phyloP scores from a whole-genome alignment of 305 asterid genomes.

The Fraxinus dipetala region DNA sequence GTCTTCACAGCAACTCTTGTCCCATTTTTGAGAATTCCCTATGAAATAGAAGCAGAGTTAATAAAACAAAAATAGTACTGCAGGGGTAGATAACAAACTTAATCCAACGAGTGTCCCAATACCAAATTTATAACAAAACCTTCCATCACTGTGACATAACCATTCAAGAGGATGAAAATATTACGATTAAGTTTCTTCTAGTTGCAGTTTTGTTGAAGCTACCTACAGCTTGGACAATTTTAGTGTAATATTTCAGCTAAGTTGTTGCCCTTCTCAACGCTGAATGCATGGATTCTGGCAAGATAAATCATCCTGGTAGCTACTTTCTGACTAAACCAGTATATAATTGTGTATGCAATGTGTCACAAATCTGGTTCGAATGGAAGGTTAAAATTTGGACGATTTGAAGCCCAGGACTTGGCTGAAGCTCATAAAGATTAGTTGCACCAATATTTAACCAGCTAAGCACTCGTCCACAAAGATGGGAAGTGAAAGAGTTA shows the following conservation, averaged over 20 bases:
- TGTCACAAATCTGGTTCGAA: not conserved
- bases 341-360: not conserved
- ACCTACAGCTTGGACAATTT: constrained; percentile 12
- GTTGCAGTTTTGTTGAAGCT: constrained; percentile 10
- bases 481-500: not conserved
- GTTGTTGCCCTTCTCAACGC: not conserved
- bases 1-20: constrained; percentile 68
- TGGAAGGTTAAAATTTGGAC: constrained; percentile 2
- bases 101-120: not conserved
- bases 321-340: constrained; percentile 17
- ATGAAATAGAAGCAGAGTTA: constrained; percentile 34
- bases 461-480: not conserved
- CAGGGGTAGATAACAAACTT: constrained; percentile 13
- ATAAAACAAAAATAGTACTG: constrained; percentile 13
- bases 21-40: constrained; percentile 73
- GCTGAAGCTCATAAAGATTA: constrained; percentile 6
- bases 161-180: constrained; percentile 7
- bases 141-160: not conserved
- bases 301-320: constrained; percentile 7
- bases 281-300: constrained; percentile 10
- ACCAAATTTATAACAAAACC: constrained; percentile 10
- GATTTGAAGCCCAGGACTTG: constrained; percentile 10
- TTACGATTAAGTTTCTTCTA: constrained; percentile 11
- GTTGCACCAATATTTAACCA: not conserved
- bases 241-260: not conserved